phyloP scores from a whole-genome alignment of 495 filamentous ascomycete genomes.

The Thermothielavioides terrestris region DNA sequence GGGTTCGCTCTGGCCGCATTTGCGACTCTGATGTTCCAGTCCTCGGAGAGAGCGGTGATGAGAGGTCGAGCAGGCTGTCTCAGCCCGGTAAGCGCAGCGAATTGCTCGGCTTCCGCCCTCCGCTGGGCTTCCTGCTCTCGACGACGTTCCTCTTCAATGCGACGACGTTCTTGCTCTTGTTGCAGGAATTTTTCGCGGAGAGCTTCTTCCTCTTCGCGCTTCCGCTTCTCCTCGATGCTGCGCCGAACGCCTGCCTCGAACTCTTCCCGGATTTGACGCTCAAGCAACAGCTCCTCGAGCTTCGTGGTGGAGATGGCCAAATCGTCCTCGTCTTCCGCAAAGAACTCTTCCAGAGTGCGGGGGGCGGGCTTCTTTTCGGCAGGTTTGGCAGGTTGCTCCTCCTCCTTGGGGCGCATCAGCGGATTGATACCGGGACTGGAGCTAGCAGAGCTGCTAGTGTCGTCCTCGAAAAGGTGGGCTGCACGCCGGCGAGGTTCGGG shows the following conservation, averaged over 20 bases:
- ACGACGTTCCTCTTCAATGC: conserved; percentile 3
- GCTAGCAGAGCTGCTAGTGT: neutral
- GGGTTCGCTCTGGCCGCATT: conserved; percentile 10
- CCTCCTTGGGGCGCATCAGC: neutral
- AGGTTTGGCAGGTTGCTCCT: neutral
- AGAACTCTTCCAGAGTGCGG: neutral
- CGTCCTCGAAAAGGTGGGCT: neutral
- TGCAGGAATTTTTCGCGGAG: conserved; percentile 1
- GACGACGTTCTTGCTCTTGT: conserved; percentile 6
- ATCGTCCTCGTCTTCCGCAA: conserved; percentile 10
- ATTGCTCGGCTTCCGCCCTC: conserved; percentile 4
- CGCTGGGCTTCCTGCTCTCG: conserved; percentile 6
- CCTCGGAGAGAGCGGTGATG: conserved; percentile 19
- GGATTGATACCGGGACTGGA: neutral
- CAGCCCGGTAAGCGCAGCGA: conserved; percentile 7
- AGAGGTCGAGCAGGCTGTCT: conserved; percentile 15
- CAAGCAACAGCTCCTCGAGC: conserved; percentile 14
- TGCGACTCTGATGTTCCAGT: conserved; percentile 25
- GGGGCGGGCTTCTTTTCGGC: neutral
- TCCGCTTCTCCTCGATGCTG: conserved; percentile 1
- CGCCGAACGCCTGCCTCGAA: conserved; percentile 2
- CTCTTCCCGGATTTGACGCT: conserved; percentile 14
- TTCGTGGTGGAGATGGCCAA: conserved; percentile 10
- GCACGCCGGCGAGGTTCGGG: neutral
- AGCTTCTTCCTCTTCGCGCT: conserved; percentile 14